Percentiles rank a stretch among this genome's conserved stretches.
These are phyloP conservation scores for Penicillium sp. DNA, from an alignment of 2,329 filamentous ascomycete genomes.

Conservation along the genomic window DNA sequence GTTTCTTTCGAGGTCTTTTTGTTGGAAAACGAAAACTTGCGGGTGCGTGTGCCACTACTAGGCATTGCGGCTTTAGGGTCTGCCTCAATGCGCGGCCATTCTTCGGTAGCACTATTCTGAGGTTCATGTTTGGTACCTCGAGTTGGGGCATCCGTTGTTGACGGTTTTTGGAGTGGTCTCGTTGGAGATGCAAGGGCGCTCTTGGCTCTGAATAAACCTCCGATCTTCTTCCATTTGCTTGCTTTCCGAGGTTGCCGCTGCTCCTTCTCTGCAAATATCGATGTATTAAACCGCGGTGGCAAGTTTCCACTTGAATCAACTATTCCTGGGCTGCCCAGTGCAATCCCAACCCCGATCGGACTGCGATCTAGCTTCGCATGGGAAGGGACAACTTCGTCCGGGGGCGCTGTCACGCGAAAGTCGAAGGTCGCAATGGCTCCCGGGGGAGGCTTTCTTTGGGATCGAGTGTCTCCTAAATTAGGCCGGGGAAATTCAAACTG, in stretches of 20 bases:
- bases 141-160: neutral
- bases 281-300: constrained; percentile 19
- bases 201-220: constrained; percentile 48
- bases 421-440: constrained; percentile 30
- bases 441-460: constrained; percentile 20
- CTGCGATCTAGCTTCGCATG: constrained; percentile 19
- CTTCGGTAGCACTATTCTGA: constrained; percentile 15
- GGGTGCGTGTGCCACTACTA: constrained; percentile 5
- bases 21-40: constrained; percentile 16
- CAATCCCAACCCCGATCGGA: constrained; percentile 68
- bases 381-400: constrained; percentile 27
- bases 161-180: neutral
- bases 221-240: constrained; percentile 54
- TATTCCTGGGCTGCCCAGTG: constrained; percentile 68
- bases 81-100: constrained; percentile 24
- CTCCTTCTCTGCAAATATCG: constrained; percentile 9
- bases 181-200: constrained; percentile 22
- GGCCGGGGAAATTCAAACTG: constrained; percentile 29
- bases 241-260: constrained; percentile 32
- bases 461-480: constrained; percentile 20
- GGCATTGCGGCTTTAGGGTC: constrained; percentile 4
- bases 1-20: constrained; percentile 8
- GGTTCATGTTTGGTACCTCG: neutral
- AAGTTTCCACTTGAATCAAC: constrained; percentile 23
- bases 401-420: constrained; percentile 34